Evolutionary conservation across 2,329 filamentous ascomycete species (phyloP), one percentile per base, ranked within the genome.

Genomic region (Pleurostoma richardsiae): DNA sequence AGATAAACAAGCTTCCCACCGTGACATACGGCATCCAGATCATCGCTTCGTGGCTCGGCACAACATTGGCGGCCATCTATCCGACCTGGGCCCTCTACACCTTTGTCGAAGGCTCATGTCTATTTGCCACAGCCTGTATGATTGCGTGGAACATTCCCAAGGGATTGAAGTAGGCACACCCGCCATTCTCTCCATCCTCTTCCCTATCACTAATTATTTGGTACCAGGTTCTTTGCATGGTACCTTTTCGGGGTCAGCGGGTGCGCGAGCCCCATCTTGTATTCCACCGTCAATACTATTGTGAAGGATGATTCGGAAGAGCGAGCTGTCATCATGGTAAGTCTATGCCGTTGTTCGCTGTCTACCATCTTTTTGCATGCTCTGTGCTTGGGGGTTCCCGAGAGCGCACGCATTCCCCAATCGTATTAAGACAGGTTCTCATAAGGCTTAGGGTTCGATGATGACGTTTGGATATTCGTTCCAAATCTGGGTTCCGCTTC

Each of bases 1-100:
- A 77, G 48, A 69, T 76, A 49, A 77, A 78, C 56, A 63, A 70
- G 10, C 66, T 77, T 2, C 74, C 74, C 0, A 77, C 74, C 0
- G 71, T 67, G 6, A 68, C 66, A 0, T 69, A 73, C 43, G 72
- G 67, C n/a, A 69, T 77, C 39, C 69, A 65, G 1, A 73, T 76
- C 4, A 58, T 77, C 7, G 61, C 69, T 0, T 75, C 73, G 0
- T 71, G 75, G 59, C 56, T 77, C 1, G 73, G 73, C 0, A 73
- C 73, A 0, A 76, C 73, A 0, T 56, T 78, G 5, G 74, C 73
- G 6, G 68, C 72, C 42, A 73, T 77, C 1, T 76, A 76, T 42
- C 73, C 73, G 0, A 58, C 70, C 0, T 77, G 74, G 74, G 55
- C 63, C 3, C 69, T 77, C 4, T 76, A 73, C 50, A 68, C 66